These are phyloP conservation scores for Ustilago shanxiensis DNA, from an alignment of 1,284 basidiomycete species.

Conservation along the genomic window DNA sequence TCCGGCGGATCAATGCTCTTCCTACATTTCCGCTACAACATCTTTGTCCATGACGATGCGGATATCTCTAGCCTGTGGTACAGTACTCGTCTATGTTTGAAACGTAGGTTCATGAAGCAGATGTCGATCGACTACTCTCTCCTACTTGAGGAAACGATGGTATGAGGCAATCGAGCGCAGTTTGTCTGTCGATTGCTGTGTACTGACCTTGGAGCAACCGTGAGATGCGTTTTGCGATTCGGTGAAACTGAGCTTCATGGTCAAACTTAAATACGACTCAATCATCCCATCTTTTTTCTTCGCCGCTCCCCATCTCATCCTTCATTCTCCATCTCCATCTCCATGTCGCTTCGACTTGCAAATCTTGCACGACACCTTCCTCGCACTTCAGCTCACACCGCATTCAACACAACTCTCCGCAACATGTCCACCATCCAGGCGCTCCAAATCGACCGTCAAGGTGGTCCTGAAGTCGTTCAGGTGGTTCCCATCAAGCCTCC, in stretches of 20 bases:
- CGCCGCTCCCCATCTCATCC: too few species aligned
- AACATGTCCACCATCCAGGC: constrained; percentile 72
- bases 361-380: constrained; percentile 14
- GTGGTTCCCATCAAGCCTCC: constrained; percentile 78
- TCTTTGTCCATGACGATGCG: not conserved
- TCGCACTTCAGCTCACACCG: not conserved
- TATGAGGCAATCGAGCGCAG: too few species aligned
- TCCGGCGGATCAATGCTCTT: not conserved
- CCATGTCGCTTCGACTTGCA: constrained; percentile 22
- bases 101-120: too few species aligned
- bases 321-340: not conserved
- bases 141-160: not conserved
- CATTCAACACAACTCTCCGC: constrained; percentile 52
- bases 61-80: not conserved
- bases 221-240: not conserved
- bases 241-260: not conserved
- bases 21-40: too few species aligned
- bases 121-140: not conserved
- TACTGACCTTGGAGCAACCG: too few species aligned
- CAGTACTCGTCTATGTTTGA: too few species aligned
- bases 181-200: not conserved
- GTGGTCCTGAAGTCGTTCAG: constrained; percentile 84
- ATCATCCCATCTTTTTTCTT: not conserved
- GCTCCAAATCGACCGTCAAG: constrained; percentile 74
- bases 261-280: not conserved